Base-by-base conservation (phyloP, 2,329 filamentous ascomycete species). In the Aureobasidium sp. region DNA sequence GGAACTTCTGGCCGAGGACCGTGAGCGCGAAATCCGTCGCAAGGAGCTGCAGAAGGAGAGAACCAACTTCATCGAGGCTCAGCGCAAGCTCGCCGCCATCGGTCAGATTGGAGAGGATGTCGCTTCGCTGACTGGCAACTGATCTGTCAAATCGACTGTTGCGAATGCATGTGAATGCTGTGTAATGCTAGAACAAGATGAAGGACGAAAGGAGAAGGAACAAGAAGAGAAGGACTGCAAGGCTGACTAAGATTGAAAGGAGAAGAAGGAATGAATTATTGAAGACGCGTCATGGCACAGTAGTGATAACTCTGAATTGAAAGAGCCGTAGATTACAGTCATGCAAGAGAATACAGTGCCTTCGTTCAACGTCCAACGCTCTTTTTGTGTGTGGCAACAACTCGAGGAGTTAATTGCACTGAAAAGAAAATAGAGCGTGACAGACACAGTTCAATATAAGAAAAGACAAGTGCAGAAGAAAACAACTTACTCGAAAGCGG, bases 1-100 rank as follows among this genome's bases (percentile, higher is more conserved):
- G 6, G 37, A 68, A 57, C 66, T 77, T 0, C 63, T 77, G 0
- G 72, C 70, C 0, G 73, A 75, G 47, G 71, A 76, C 27, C 66
- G 70, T 0, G 66, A 66, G 33, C 68, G 71, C 0, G 71, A 73
- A 63, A 42, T 44, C 12, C 44, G 35, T 33, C 53, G 61, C 19
- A 37, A 49, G 17, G 39, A 42, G 15, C 39, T 65, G 12, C 57
- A 62, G 42, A 42, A 49, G 27, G 62, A 65, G 57, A 50, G 60
- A 15, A 52, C 47, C 35, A 65, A 65, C 29, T 42, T 64, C 11
- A 27, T 48, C 17, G 49, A 62, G 17, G 64, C 63, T 15, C 60
- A 62, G 52, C 35, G 45, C 17, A 57, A 65, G 53, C 53, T 65
- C 33, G 64, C 60, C 42, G 35, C 24, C n/a, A 47, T 60, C 27